Evolutionary conservation across 352 stramenopile species (phyloP), one percentile per base, ranked within the genome.

Genomic region (Blastocystis sp.): DNA sequence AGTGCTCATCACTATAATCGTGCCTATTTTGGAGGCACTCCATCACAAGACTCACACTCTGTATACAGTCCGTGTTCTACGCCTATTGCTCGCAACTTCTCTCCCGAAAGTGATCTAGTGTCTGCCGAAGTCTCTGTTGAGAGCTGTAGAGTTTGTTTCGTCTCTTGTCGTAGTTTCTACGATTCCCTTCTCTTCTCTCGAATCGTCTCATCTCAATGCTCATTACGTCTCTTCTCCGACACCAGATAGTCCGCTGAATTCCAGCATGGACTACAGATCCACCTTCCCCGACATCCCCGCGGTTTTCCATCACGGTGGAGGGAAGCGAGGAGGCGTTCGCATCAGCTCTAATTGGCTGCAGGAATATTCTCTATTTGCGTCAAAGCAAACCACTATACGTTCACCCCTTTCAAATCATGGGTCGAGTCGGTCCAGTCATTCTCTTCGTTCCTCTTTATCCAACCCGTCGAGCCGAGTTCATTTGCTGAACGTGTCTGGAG

Each of bases 181-280:
- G 62, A 45, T 15, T 13, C n/a, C 11, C 23, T 50, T 73, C 37
- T 11, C n/a, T 43, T 15, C 37, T 41, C 26, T 39, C 11, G 70
- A 29, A 0, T 29, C 15, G 13, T 26, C 29, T 41, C 20, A 9
- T 11, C 37, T 61, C 23, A 26, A 62, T 7, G 9, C n/a, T 7
- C 43, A 34, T n/a, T 9, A 47, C 70, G 29, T 26, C 50, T 13
- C 15, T 56, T 61, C 43, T n/a, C 55, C 70, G 3, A 80, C 70
- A 45, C 70, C 70, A 13, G 70, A 80, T 20, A 80, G 70, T 80
- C 70, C 70, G 13, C 8, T 80, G 18, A 80, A 80, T 29, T 80
- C 70, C 26, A 80, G 43, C 70, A n/a, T 80, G 7, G 70, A 80
- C 23, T 62, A 63, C 54, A 61, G 45, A 34, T 18, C 70, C 54